phyloP scores from a whole-genome alignment of 768 basidiomycete genomes.

The Naganishia randhawae region DNA sequence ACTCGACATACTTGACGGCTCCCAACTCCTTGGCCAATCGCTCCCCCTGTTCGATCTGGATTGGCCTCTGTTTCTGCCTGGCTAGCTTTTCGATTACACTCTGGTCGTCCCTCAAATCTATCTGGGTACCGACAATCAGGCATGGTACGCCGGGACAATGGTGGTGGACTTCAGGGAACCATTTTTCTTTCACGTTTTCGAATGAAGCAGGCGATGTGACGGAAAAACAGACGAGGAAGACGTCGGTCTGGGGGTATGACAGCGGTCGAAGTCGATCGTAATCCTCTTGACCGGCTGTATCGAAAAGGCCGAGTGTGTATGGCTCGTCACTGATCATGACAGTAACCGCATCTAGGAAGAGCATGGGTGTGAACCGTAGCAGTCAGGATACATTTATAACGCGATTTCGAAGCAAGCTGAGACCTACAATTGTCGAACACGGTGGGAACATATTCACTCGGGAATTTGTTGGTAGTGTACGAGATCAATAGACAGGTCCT shows the following conservation, averaged over 20 bases:
- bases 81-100: constrained; percentile 91
- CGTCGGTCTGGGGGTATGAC: constrained; percentile 99
- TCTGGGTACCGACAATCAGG: constrained; percentile 97
- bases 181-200: constrained; percentile 99
- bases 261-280: constrained; percentile 98
- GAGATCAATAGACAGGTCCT: constrained; percentile 89
- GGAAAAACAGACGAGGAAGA: constrained; percentile 98
- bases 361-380: constrained; percentile 18
- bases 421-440: constrained; percentile 45
- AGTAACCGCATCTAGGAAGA: constrained; percentile 73
- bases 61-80: constrained; percentile 93
- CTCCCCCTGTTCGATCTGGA: constrained; percentile 82
- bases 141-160: constrained; percentile 99
- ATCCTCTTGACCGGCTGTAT: constrained; percentile 99
- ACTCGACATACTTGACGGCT: constrained; percentile 98
- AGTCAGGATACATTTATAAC: neutral
- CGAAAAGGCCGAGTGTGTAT: constrained; percentile 95
- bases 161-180: constrained; percentile 99
- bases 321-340: constrained; percentile 99
- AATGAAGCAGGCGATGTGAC: constrained; percentile 97
- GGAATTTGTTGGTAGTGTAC: constrained; percentile 92
- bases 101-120: constrained; percentile 90
- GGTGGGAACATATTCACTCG: constrained; percentile 66
- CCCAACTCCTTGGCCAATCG: constrained; percentile 93
- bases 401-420: constrained; percentile 32